A percentile compares a stretch with the other conserved stretches of the same genome.
Evolutionary conservation across 2,329 filamentous ascomycete genomes (phyloP).

Genomic region (Colletotrichum shisoi): DNA sequence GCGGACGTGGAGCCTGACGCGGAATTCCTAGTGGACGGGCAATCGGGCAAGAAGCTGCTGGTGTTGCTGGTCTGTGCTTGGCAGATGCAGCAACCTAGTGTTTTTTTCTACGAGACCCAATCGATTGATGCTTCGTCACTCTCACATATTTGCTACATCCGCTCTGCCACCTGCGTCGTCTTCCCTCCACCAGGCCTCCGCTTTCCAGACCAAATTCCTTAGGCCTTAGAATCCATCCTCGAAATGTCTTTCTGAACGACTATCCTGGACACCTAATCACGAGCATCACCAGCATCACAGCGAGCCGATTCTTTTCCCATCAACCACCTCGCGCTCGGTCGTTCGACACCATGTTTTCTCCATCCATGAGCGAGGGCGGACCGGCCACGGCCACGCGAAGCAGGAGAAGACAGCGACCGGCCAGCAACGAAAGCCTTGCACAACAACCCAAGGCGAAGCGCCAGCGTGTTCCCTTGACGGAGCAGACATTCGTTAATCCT

Average conservation of each 20-base stretch:
- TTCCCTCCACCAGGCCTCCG: constrained; percentile 23
- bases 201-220: constrained; percentile 30
- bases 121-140: constrained; percentile 43
- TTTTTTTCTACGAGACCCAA: constrained; percentile 46
- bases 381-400: constrained; percentile 66
- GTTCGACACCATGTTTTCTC: constrained; percentile 64
- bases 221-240: constrained; percentile 37
- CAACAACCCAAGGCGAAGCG: constrained; percentile 71
- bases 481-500: constrained; percentile 64
- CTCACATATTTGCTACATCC: constrained; percentile 40
- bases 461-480: constrained; percentile 64
- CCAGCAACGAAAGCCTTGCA: constrained; percentile 61
- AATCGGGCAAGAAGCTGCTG: constrained; percentile 25
- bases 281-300: constrained; percentile 34
- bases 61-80: constrained; percentile 48
- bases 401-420: constrained; percentile 68
- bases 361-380: constrained; percentile 60
- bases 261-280: constrained; percentile 14
- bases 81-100: constrained; percentile 46
- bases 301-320: constrained; percentile 17
- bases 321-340: constrained; percentile 32
- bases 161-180: constrained; percentile 33
- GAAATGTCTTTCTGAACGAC: constrained; percentile 39
- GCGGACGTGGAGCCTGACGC: constrained; percentile 13
- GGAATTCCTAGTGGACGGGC: constrained; percentile 8